phyloP scores from a whole-genome alignment of 129 eudicot genomes.

The Helichrysum umbraculigerum region DNA sequence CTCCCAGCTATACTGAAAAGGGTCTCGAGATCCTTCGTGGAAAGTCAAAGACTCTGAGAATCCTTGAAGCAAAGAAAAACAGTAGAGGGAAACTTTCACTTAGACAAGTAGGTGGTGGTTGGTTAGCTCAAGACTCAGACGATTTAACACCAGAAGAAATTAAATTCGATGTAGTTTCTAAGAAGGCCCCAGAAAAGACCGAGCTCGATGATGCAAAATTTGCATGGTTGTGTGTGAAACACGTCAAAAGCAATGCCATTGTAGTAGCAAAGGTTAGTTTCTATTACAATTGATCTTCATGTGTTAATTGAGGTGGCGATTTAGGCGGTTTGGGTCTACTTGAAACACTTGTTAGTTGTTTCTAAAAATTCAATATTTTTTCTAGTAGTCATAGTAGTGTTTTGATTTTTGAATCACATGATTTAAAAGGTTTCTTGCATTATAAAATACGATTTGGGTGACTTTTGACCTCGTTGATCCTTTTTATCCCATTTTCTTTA shows the following conservation, averaged over 20 bases:
- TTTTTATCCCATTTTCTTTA: neutral
- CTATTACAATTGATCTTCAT: neutral
- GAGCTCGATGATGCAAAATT: slow-evolving; percentile 81
- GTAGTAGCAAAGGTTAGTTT: slow-evolving; percentile 84
- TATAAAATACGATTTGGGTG: neutral
- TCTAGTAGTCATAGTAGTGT: neutral
- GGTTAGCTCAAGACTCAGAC: slow-evolving; percentile 95
- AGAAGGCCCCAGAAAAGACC: slow-evolving; percentile 54
- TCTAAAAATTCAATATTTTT: neutral
- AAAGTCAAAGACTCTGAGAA: slow-evolving; percentile 88
- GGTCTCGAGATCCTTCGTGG: slow-evolving; percentile 97
- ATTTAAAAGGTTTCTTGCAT: neutral
- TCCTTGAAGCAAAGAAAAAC: slow-evolving; percentile 90
- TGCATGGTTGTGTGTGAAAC: slow-evolving; percentile 97
- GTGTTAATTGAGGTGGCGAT: neutral
- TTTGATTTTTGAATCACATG: neutral
- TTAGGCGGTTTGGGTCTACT: neutral
- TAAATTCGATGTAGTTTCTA: slow-evolving; percentile 60
- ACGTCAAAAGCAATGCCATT: slow-evolving; percentile 94
- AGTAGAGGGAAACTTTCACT: slow-evolving; percentile 78
- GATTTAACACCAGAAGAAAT: slow-evolving; percentile 89
- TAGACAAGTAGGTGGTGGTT: slow-evolving; percentile 99
- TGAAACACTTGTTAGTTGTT: neutral
- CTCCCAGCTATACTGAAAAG: slow-evolving; percentile 75
- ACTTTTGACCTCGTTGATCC: neutral